Conservation (phyloP, 2,329 filamentous ascomycete species). For the Trichoderma sp. region DNA sequence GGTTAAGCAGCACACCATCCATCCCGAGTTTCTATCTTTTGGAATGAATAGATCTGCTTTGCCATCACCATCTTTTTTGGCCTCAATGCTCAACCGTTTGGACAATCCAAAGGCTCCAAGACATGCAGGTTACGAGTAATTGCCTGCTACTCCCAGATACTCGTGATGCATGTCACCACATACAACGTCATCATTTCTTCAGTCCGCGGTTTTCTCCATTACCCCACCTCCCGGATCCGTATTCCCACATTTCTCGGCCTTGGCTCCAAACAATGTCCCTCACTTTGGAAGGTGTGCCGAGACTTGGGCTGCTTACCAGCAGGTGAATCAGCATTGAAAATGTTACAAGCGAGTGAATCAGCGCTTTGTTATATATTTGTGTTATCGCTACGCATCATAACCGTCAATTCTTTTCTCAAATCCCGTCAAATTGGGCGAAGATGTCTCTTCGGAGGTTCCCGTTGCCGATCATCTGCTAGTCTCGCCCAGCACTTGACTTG, state of each 20-base stretch:
- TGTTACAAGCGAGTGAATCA: not conserved
- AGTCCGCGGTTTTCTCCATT: not conserved
- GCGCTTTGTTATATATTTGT: not conserved
- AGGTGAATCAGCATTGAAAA: too few relatives aligned
- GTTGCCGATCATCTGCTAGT: not conserved
- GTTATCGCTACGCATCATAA: too few relatives aligned
- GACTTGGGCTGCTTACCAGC: not conserved
- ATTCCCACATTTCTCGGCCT: not conserved
- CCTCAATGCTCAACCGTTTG: not conserved
- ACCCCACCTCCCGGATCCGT: constrained; percentile 4
- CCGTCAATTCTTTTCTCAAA: not conserved
- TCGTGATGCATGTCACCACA: not conserved
- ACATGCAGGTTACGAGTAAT: not conserved
- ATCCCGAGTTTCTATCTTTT: not conserved
- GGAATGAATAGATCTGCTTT: not conserved
- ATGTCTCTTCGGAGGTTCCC: not conserved
- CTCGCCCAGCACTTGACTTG: not conserved
- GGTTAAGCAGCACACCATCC: not conserved
- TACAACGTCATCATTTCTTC: not conserved
- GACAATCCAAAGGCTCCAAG: not conserved
- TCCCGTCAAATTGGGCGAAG: not conserved
- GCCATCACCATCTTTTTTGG: not conserved
- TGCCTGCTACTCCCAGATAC: not conserved
- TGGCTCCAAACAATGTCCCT: not conserved
- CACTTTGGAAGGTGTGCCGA: not conserved